phyloP scores from a whole-genome alignment of 495 filamentous ascomycete species.

The Amorphotheca resinae region DNA sequence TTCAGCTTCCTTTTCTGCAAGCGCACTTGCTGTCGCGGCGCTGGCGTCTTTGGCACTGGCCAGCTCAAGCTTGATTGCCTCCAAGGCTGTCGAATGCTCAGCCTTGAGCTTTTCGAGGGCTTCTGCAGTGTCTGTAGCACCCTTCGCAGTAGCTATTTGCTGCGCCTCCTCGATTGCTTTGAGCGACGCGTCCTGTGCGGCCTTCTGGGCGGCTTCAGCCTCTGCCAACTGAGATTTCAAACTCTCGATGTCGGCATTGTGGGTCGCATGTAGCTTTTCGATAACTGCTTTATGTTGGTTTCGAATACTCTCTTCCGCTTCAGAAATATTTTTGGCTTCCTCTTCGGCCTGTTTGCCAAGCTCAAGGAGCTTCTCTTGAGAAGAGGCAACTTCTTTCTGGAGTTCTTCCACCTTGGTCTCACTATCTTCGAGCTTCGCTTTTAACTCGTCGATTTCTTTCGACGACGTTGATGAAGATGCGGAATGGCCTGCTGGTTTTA shows the following conservation, averaged over 20 bases:
- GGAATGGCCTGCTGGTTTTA: slow-evolving; percentile 21
- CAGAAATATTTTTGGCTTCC: slow-evolving; percentile 12
- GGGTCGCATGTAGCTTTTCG: slow-evolving; percentile 24
- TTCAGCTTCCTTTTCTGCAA: slow-evolving; percentile 18
- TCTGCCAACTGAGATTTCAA: slow-evolving; percentile 20
- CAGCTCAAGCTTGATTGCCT: slow-evolving; percentile 2
- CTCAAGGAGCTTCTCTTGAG: slow-evolving; percentile 19
- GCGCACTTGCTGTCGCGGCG: slow-evolving; percentile 4
- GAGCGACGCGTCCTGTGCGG: slow-evolving; percentile 14
- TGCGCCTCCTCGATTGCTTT: slow-evolving; percentile 18
- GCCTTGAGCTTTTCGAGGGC: slow-evolving; percentile 24
- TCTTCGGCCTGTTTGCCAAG: slow-evolving; percentile 17
- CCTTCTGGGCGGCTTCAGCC: slow-evolving; percentile 12
- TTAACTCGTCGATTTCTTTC: slow-evolving; percentile 40
- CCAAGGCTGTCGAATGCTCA: slow-evolving; percentile 22
- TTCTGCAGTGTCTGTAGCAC: slow-evolving; percentile 10
- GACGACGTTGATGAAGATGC: slow-evolving; percentile 23
- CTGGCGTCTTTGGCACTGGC: slow-evolving; percentile 12
- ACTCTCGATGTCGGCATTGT: slow-evolving; percentile 26
- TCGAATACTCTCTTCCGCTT: slow-evolving; percentile 15
- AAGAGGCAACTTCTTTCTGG: slow-evolving; percentile 26
- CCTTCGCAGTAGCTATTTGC: slow-evolving; percentile 13
- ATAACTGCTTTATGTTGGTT: slow-evolving; percentile 15
- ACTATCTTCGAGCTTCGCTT: slow-evolving; percentile 32
- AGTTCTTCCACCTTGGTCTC: slow-evolving; percentile 28